Evolutionary conservation across 2,329 filamentous ascomycete genomes (phyloP).

Genomic region (Colletotrichum eleusines): DNA sequence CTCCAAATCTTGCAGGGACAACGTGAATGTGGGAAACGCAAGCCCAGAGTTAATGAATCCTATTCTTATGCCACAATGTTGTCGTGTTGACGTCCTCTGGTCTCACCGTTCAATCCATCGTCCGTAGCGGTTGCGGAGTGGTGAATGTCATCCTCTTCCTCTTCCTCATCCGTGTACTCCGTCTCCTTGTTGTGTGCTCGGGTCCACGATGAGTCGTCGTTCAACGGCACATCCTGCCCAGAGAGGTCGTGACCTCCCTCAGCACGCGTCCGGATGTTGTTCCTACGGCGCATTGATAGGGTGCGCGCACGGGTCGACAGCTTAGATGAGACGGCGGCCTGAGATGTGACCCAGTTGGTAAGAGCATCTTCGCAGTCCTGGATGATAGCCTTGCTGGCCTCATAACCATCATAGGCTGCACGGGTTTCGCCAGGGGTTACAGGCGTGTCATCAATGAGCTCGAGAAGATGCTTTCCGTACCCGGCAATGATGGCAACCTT

Average conservation of each 20-base stretch:
- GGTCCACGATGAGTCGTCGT: constrained; percentile 88
- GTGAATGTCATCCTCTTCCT: constrained; percentile 69
- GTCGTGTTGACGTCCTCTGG: constrained; percentile 67
- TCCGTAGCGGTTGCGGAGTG: constrained; percentile 65
- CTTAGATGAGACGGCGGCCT: constrained; percentile 88
- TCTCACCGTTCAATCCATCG: constrained; percentile 66
- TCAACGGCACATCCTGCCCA: constrained; percentile 81
- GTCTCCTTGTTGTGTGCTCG: constrained; percentile 74
- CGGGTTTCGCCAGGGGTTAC: constrained; percentile 98
- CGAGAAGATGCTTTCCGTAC: constrained; percentile 97
- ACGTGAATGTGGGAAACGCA: background rate
- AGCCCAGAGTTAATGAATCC: background rate
- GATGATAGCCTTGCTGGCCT: constrained; percentile 98
- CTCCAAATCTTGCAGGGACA: background rate
- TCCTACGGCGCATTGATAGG: constrained; percentile 85
- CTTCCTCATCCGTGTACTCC: constrained; percentile 73
- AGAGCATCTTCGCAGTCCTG: constrained; percentile 98
- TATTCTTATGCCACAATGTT: constrained; percentile 57
- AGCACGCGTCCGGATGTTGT: constrained; percentile 73
- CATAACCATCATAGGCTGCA: constrained; percentile 96
- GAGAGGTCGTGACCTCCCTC: constrained; percentile 83
- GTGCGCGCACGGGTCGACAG: constrained; percentile 89
- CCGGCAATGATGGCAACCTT: constrained; percentile 98
- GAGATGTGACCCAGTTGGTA: constrained; percentile 95
- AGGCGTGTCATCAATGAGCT: constrained; percentile 95